These are phyloP conservation scores for Bocquillonia castaneifolia DNA, from an alignment of 441 rosid genomes.

Conservation along the genomic window DNA sequence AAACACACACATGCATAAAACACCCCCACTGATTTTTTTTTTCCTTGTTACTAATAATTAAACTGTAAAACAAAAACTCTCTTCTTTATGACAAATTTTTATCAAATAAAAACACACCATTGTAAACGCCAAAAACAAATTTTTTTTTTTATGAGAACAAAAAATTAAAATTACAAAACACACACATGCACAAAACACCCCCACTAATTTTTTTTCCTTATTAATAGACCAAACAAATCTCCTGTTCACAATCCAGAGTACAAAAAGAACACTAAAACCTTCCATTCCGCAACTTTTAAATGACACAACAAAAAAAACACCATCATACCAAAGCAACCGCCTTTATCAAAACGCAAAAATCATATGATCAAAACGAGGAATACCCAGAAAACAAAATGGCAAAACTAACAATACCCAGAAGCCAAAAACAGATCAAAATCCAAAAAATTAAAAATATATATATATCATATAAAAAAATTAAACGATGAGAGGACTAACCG, in stretches of 20 bases:
- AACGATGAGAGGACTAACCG: conserved; percentile 33
- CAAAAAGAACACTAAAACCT: conserved; percentile 15
- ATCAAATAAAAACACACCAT: not conserved
- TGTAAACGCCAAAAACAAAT: not conserved
- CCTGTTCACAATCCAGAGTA: conserved; percentile 8
- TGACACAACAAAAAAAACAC: conserved; percentile 22
- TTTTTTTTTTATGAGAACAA: no score
- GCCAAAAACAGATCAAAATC: conserved; percentile 24
- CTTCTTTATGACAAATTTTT: not conserved
- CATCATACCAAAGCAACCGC: conserved; percentile 23
- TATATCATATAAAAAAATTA: conserved; percentile 5
- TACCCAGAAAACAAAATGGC: conserved; percentile 24
- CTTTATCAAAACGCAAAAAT: conserved; percentile 13
- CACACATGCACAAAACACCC: not conserved
- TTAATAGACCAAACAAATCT: conserved; percentile 6
- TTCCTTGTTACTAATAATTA: conserved; percentile 18
- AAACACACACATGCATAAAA: not conserved
- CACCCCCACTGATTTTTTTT: not conserved
- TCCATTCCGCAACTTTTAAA: conserved; percentile 9
- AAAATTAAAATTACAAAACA: not conserved
- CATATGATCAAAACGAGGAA: conserved; percentile 1
- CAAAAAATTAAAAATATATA: no score
- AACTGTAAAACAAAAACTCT: no score
- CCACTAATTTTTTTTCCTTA: conserved; percentile 6
- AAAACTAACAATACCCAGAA: conserved; percentile 31